Evolutionary conservation across 176 grass and related monocot genomes (phyloP).

Genomic region (Zoysia japonica): DNA sequence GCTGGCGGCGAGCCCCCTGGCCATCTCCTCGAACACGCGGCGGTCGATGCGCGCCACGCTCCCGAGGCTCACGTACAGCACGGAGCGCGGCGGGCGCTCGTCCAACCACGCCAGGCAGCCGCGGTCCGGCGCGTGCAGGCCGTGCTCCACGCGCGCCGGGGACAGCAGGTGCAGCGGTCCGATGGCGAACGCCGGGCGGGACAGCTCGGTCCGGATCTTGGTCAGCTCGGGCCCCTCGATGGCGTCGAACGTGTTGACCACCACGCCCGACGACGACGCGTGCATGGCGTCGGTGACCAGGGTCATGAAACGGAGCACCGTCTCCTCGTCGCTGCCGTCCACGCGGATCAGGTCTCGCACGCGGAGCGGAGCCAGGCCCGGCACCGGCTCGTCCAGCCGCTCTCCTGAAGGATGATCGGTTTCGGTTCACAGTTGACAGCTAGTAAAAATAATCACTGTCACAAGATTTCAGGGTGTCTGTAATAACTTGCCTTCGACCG

Average conservation of each 20-base stretch:
- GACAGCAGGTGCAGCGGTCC: conserved; percentile 38
- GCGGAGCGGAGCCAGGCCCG: background rate
- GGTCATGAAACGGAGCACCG: conserved; percentile 1
- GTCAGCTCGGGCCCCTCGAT: conserved; percentile 32
- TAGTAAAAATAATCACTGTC: no score
- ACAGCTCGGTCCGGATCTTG: conserved; percentile 4
- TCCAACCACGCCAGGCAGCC: conserved; percentile 49
- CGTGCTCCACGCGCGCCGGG: background rate
- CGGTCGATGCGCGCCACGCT: conserved; percentile 18
- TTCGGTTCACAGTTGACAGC: no score
- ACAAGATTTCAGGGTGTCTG: background rate
- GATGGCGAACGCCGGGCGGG: conserved; percentile 27
- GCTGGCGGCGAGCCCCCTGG: conserved; percentile 18
- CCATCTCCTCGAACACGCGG: conserved; percentile 30
- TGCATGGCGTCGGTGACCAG: background rate
- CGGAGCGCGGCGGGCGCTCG: conserved; percentile 1
- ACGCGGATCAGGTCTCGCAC: conserved; percentile 20
- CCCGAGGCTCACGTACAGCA: conserved; percentile 50
- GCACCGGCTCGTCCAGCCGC: background rate
- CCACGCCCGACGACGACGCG: background rate
- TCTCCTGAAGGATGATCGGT: background rate
- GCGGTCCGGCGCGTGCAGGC: conserved; percentile 16
- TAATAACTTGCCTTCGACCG: background rate
- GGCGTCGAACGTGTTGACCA: conserved; percentile 39
- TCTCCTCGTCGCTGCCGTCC: background rate